Percentiles rank a stretch among this genome's conserved stretches.
Evolutionary conservation across 2,329 filamentous ascomycete species (phyloP).

Genomic region (Erysiphe pulchra): DNA sequence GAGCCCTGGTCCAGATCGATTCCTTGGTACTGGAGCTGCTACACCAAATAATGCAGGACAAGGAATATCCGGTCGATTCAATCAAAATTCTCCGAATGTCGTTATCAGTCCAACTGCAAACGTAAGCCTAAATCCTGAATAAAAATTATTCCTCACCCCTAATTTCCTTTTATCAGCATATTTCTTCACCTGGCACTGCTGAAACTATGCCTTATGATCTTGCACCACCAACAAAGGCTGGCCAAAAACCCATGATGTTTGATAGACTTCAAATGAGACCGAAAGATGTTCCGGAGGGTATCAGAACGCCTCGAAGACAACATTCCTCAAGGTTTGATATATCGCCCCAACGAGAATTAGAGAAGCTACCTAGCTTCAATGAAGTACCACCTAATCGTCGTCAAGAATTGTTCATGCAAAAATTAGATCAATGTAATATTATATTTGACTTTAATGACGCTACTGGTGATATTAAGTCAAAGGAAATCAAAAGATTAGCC

Average conservation of each 20-base stretch:
- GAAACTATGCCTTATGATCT: constrained; percentile 98
- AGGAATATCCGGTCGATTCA: constrained; percentile 36
- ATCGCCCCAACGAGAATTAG: constrained; percentile 82
- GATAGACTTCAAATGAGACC: constrained; percentile 79
- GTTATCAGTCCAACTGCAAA: constrained; percentile 87
- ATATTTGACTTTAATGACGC: constrained; percentile 99
- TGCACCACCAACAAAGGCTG: constrained; percentile 70
- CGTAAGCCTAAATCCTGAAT: constrained; percentile 25
- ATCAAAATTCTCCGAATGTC: constrained; percentile 55
- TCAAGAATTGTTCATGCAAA: constrained; percentile 97
- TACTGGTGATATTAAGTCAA: constrained; percentile 96
- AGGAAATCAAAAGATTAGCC: constrained; percentile 94
- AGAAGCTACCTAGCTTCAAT: constrained; percentile 93
- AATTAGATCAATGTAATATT: constrained; percentile 98
- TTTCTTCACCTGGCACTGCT: constrained; percentile 73
- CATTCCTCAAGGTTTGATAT: constrained; percentile 96
- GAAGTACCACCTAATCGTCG: constrained; percentile 86
- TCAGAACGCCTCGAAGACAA: constrained; percentile 85
- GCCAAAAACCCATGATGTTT: constrained; percentile 69
- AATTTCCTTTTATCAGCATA: constrained; percentile 30
- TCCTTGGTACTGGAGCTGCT: constrained; percentile 15
- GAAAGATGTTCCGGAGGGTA: constrained; percentile 86
- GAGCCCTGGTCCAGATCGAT: constrained; percentile 18
- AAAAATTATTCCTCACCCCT: not conserved
- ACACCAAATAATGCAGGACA: constrained; percentile 19